Evolutionary conservation across 2,329 filamentous ascomycete genomes (phyloP), one percentile per base, ranked within the genome.

Genomic region (Stemphylium lycopersici): DNA sequence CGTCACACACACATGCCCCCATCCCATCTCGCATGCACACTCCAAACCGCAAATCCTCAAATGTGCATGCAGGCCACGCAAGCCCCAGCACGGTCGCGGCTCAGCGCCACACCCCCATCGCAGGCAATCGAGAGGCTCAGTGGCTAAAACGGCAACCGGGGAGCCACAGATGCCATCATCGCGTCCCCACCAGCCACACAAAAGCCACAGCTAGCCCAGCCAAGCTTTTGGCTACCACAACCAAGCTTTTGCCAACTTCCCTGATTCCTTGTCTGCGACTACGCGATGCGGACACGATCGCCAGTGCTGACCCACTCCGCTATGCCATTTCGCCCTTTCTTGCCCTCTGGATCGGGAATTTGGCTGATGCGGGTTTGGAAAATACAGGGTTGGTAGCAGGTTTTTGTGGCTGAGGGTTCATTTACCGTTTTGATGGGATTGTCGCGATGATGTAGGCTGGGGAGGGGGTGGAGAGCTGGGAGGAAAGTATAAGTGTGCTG

Each of bases 191-290:
- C 34, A 50, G 51, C 51, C 51, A 54, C 51, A 54, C 38, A 58
- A 3, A 26, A 22, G 37, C 37, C 58, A 65, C 64, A 59, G 43
- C 53, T 58, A 59, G 52, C 37, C 26, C 20, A 38, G 55, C 49
- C 51, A 67, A 67, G 65, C 65, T 60, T 58, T 32, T 22, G 15
- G 36, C 38, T 43, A 40, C 38, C 8, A 13, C 12, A 32, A 59
- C 58, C 59, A 68, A 67, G 62, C 64, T 65, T 63, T 67, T 62
- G 56, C 57, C 57, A 57, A 60, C 55, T 58, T 62, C 47, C 59
- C 34, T 48, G 51, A 44, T 55, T 62, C 29, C 37, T 24, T 44
- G 44, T 56, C 40, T 36, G 54, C 51, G 55, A 36, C 24, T 48
- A 51, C 59, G 53, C 16, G 42, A 55, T 39, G 13, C 10, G 44